A percentile compares a stretch with the other conserved stretches of the same genome.
Evolutionary conservation across 116 monocot genomes (phyloP).

Genomic region (Zostera marina): DNA sequence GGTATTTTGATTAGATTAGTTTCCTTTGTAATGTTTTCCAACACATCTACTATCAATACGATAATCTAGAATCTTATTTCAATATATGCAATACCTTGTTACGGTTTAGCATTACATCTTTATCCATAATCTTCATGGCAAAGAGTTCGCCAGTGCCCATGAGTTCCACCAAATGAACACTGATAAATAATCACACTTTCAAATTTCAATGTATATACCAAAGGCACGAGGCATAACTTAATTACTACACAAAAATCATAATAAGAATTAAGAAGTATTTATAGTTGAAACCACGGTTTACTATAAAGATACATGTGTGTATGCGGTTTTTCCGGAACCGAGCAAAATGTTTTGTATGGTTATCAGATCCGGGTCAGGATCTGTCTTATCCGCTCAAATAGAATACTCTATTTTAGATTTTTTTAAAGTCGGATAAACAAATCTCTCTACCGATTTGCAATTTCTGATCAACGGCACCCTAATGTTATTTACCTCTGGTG

Average conservation of each 20-base stretch:
- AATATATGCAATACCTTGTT: constrained; percentile 58
- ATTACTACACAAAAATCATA: neutral
- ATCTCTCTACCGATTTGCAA: too few relatives aligned
- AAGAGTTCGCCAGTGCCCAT: constrained; percentile 62
- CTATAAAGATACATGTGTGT: too few relatives aligned
- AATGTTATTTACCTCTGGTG: too few relatives aligned
- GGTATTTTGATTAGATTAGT: too few relatives aligned
- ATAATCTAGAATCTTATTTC: neutral
- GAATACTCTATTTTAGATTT: too few relatives aligned
- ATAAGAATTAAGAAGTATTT: neutral
- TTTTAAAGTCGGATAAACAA: too few relatives aligned
- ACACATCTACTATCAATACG: neutral
- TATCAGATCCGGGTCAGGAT: too few relatives aligned
- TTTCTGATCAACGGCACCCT: too few relatives aligned
- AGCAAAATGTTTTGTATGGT: too few relatives aligned
- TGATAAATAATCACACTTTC: constrained; percentile 4
- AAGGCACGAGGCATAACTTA: neutral
- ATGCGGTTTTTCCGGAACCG: too few relatives aligned
- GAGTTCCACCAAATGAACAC: constrained; percentile 91
- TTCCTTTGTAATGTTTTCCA: neutral
- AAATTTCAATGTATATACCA: neutral
- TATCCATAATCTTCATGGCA: constrained; percentile 98
- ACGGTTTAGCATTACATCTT: constrained; percentile 76
- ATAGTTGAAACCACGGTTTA: too few relatives aligned
- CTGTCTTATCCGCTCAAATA: too few relatives aligned